Conservation (phyloP, 495 filamentous ascomycete genomes). For the Penicillium salamii region DNA sequence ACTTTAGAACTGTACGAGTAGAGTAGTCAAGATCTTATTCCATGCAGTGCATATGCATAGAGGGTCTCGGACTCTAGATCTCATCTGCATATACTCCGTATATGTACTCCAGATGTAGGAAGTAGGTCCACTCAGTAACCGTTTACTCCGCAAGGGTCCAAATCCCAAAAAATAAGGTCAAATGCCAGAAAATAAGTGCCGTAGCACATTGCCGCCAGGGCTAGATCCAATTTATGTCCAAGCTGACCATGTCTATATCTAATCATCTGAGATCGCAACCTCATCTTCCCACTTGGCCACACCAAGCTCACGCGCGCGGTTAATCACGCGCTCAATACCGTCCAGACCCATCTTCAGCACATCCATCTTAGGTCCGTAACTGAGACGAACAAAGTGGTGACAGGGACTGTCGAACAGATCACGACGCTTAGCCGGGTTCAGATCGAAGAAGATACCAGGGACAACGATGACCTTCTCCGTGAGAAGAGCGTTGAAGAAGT, state of each 20-base stretch:
- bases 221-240: not conserved
- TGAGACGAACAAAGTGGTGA: constrained; percentile 90
- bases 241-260: constrained; percentile 3
- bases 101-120: too few relatives aligned
- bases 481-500: constrained; percentile 93
- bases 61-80: not conserved
- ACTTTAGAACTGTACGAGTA: too few relatives aligned
- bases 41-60: not conserved
- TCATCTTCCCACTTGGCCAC: constrained; percentile 37
- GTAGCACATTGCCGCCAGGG: too few relatives aligned
- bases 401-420: constrained; percentile 95
- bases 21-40: not conserved
- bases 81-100: not conserved
- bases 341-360: constrained; percentile 78
- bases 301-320: constrained; percentile 37
- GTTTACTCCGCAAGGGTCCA: too few relatives aligned
- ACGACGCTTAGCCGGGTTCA: constrained; percentile 85
- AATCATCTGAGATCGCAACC: constrained; percentile 42
- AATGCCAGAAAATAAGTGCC: too few relatives aligned
- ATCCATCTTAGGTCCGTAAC: constrained; percentile 91
- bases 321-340: constrained; percentile 77
- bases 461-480: constrained; percentile 94
- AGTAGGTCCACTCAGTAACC: too few relatives aligned
- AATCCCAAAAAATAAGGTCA: too few relatives aligned
- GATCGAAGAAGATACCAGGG: constrained; percentile 78